phyloP scores from a whole-genome alignment of 1,139 yeast species.

The Geotrichum citri-aurantii region DNA sequence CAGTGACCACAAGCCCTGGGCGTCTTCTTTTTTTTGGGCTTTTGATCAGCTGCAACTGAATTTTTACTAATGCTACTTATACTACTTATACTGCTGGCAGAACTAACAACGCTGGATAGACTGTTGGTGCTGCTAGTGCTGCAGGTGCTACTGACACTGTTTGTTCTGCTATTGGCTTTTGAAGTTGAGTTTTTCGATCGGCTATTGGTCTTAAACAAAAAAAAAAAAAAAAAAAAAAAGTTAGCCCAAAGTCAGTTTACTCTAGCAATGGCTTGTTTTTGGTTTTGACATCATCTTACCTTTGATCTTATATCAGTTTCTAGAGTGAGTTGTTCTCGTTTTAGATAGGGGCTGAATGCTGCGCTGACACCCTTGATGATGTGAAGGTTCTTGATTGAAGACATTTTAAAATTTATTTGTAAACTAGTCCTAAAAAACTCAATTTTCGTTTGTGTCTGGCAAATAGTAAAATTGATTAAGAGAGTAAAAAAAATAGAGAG shows the following conservation, averaged over 20 bases:
- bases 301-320: background rate
- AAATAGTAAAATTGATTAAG: background rate
- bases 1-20: slow-evolving; percentile 89
- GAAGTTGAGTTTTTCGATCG: background rate
- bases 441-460: background rate
- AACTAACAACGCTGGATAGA: background rate
- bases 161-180: background rate
- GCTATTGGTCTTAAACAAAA: background rate
- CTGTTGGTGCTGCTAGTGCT: background rate
- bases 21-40: slow-evolving; percentile 46
- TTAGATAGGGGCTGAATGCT: slow-evolving; percentile 7
- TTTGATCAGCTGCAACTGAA: background rate
- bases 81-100: background rate
- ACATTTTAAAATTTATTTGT: background rate
- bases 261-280: background rate
- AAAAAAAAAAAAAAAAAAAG: background rate
- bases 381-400: background rate
- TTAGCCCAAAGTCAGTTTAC: background rate
- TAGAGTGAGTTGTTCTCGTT: slow-evolving; percentile 3
- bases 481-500: too few relatives aligned
- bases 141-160: background rate
- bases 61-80: background rate
- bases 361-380: background rate
- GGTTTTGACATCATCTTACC: background rate
- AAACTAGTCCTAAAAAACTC: background rate